phyloP scores from a whole-genome alignment of 495 filamentous ascomycete genomes.

The Hypoxylon crocopeplum region DNA sequence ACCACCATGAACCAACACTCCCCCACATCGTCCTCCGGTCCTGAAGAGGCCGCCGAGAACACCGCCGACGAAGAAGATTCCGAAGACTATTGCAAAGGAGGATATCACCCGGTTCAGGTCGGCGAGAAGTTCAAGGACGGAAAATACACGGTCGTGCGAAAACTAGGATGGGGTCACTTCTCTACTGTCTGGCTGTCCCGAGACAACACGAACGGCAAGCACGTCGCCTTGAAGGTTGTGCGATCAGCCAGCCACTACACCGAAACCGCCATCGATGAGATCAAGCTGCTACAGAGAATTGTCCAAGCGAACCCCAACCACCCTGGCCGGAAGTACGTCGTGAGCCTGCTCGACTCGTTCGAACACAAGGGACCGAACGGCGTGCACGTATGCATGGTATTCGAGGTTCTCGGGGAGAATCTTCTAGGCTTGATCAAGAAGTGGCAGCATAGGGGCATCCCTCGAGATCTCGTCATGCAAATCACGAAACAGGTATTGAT shows the following conservation, averaged over 20 bases:
- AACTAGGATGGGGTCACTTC: constrained; percentile 98
- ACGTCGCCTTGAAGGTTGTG: constrained; percentile 97
- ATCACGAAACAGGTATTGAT: constrained; percentile 98
- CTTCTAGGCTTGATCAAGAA: constrained; percentile 94
- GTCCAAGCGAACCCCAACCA: constrained; percentile 93
- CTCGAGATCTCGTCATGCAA: constrained; percentile 94
- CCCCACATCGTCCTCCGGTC: constrained; percentile 78
- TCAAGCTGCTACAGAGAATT: constrained; percentile 96
- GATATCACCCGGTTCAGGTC: constrained; percentile 92
- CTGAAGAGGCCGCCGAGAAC: constrained; percentile 84
- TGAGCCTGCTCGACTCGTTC: constrained; percentile 94
- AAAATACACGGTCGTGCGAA: constrained; percentile 94
- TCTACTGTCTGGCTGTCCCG: constrained; percentile 97
- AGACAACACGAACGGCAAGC: constrained; percentile 89
- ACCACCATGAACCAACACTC: constrained; percentile 67
- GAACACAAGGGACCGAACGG: constrained; percentile 98
- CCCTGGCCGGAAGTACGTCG: constrained; percentile 91
- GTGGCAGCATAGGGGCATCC: constrained; percentile 97
- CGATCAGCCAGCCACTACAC: constrained; percentile 98
- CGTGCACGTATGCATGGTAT: constrained; percentile 98
- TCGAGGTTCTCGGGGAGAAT: constrained; percentile 97
- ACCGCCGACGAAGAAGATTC: constrained; percentile 98
- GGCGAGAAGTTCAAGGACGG: constrained; percentile 98
- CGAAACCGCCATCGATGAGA: constrained; percentile 98
- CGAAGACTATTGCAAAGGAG: constrained; percentile 98